Percentiles rank a stretch among this genome's conserved stretches.
phyloP scores from a whole-genome alignment of 2,329 filamentous ascomycete genomes.

The Cyphellophora europaea region DNA sequence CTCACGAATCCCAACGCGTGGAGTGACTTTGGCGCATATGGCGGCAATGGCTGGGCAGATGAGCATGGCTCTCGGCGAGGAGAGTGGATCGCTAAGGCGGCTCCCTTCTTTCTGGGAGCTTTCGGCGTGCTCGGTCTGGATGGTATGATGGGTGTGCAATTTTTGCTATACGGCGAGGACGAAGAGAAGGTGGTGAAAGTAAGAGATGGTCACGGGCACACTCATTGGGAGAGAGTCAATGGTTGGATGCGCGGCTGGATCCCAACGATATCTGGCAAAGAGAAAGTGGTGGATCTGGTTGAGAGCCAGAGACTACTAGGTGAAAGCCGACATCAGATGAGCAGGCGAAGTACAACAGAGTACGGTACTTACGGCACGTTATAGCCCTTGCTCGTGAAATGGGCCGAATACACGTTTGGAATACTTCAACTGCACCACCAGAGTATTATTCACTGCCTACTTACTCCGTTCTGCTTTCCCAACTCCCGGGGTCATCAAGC shows the following conservation, averaged over 20 bases:
- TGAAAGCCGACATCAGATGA: constrained; percentile 14
- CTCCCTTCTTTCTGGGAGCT: constrained; percentile 58
- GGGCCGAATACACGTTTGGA: too few species aligned
- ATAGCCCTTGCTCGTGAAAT: too few species aligned
- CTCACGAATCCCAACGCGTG: constrained; percentile 56
- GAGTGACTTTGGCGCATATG: constrained; percentile 46
- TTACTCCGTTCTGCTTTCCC: too few species aligned
- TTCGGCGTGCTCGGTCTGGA: constrained; percentile 56
- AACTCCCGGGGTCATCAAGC: too few species aligned
- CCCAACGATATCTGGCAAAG: constrained; percentile 38
- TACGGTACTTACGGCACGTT: constrained; percentile 1
- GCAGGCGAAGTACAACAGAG: neutral
- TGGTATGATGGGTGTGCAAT: constrained; percentile 53
- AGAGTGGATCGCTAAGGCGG: constrained; percentile 49
- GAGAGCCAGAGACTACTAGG: constrained; percentile 17
- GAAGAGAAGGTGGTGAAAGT: constrained; percentile 37
- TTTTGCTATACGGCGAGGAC: constrained; percentile 48
- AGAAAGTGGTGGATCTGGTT: constrained; percentile 20
- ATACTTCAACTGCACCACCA: too few species aligned
- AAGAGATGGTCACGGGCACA: constrained; percentile 32
- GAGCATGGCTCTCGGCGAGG: constrained; percentile 42
- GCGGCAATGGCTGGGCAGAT: constrained; percentile 52
- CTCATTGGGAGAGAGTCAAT: constrained; percentile 47
- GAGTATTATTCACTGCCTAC: too few species aligned
- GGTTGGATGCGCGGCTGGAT: constrained; percentile 62